Base-by-base conservation (phyloP, 768 basidiomycete genomes). In the Pisolithus orientalis region DNA sequence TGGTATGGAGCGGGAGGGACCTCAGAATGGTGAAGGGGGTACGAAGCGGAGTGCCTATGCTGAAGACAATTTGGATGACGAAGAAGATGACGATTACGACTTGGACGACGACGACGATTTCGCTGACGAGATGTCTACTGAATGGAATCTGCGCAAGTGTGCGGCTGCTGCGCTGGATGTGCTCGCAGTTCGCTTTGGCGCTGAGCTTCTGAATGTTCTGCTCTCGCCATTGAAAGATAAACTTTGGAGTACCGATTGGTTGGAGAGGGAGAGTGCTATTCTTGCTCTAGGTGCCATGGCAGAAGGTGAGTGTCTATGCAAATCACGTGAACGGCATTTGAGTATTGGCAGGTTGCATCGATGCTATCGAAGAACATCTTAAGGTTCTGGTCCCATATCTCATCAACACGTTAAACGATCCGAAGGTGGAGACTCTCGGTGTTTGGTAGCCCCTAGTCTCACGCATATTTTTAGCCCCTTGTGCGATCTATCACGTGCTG, bases 61-160 rank as follows among this genome's bases (percentile, higher is more conserved):
- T 21, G 85, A 90, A 60, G 92, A 92, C 64, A 83, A 85, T 13
- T 72, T 83, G 47, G 88, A 92, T 57, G 85, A 84, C 0, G 92
- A 94, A 49, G 90, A 92, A 0, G 90, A 94, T 2, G 91, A 94
- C 3, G 88, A 94, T 53, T 84, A 90, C 55, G 84, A 94, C 59
- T 75, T 85, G 57, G 87, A 93, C 57, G 88, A 92, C 53, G 87
- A 91, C 43, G 92, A 94, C 53, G 66, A 70, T 21, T 94, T 95
- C 59, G 93, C 93, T 13, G 96, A 98, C 53, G 96, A 97, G 65
- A 89, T 91, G 78, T 87, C 90, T 9, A 95, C 95, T 2, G 94
- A 98, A 66, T 99, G 96, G 96, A 99, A 98, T 71, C 75, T 98
- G 55, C 80, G 96, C 57, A 99, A 99, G 73, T 99, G 96, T 64